Base-by-base conservation (phyloP, 2,329 filamentous ascomycete species). In the Claviceps sp. region DNA sequence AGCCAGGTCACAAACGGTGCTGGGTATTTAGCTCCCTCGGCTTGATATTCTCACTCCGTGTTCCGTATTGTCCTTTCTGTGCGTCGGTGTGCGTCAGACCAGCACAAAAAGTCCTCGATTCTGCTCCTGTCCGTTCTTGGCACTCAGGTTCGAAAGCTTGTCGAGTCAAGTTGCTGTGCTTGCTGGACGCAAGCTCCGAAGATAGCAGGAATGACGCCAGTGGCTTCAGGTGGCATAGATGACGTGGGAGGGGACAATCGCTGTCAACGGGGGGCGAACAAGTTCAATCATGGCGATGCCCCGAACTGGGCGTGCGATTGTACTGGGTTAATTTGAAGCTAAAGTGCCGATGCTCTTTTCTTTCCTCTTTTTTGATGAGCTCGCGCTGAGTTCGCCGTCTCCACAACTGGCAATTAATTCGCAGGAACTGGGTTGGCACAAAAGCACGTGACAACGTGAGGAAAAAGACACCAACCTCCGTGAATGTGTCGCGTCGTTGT, bases 371-470 rank as follows among this genome's bases (percentile, higher is more conserved):
- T n/a, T n/a, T 43, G 20, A 43, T 7, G 20, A 14, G 41, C 13
- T 4, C 20, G 41, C 11, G 20, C 41, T 7, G 41, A 24, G 20
- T 43, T 20, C 41, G 13, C 6, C 11, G 20, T 43, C 18, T 14
- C 41, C 41, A 43, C 41, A 24, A 34, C 30, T 11, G 9, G 30
- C 20, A 22, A 22, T 7, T 16, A 5, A 20, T 14, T 24, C 9
- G 2, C 2, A 43, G 11, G 14, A 11, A 22, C 4, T 13, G n/a
- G 18, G 11, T 47, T 20, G 46, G n/a, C 14, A 30, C 6, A 44
- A 14, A 22, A 41, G 20, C 52, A 54, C 52, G 52, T 54, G 52
- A 54, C 30, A 11, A 34, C 30, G 30, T 34, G 30, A 34, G 30
- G 30, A 34, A 34, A 34, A 34, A 34, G 30, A 34, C 4, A 11